phyloP scores from a whole-genome alignment of 2,329 filamentous ascomycete genomes.

The Chrysoporthe austroafricana region DNA sequence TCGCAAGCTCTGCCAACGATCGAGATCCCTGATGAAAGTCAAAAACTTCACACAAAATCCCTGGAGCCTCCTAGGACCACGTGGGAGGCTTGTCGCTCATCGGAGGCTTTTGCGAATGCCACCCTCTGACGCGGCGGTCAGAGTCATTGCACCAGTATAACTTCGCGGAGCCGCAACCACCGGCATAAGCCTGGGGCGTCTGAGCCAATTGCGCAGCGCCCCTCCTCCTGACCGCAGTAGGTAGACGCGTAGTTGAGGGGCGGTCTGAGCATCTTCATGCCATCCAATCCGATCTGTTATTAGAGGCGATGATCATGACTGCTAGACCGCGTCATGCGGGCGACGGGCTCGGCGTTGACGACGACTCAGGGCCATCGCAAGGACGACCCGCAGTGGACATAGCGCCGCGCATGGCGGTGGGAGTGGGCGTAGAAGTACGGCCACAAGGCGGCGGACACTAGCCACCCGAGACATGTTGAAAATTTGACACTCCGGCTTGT shows the following conservation, averaged over 20 bases:
- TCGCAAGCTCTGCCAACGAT: neutral
- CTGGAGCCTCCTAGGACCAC: neutral
- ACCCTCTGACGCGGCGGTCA: neutral
- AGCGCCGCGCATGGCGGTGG: neutral
- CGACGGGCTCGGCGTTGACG: slow-evolving; percentile 2
- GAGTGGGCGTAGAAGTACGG: neutral
- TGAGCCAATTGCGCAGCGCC: neutral
- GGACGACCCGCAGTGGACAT: slow-evolving; percentile 5
- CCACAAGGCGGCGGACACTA: neutral
- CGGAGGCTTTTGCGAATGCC: neutral
- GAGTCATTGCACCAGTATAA: neutral
- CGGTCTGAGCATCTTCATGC: slow-evolving; percentile 1
- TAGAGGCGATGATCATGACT: slow-evolving; percentile 2
- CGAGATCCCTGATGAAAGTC: neutral
- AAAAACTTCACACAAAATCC: neutral
- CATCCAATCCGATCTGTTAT: neutral
- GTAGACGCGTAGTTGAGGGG: neutral
- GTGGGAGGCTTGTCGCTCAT: neutral
- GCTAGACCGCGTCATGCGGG: neutral
- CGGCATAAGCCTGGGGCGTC: neutral
- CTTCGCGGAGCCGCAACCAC: slow-evolving; percentile 2
- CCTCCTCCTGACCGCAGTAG: neutral
- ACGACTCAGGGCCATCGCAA: neutral
- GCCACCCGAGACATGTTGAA: neutral
- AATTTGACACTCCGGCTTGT: neutral